Percentiles rank a stretch among this genome's conserved stretches.
phyloP scores from a whole-genome alignment of 495 filamentous ascomycete species.

The Hyaloscypha hepaticicola region DNA sequence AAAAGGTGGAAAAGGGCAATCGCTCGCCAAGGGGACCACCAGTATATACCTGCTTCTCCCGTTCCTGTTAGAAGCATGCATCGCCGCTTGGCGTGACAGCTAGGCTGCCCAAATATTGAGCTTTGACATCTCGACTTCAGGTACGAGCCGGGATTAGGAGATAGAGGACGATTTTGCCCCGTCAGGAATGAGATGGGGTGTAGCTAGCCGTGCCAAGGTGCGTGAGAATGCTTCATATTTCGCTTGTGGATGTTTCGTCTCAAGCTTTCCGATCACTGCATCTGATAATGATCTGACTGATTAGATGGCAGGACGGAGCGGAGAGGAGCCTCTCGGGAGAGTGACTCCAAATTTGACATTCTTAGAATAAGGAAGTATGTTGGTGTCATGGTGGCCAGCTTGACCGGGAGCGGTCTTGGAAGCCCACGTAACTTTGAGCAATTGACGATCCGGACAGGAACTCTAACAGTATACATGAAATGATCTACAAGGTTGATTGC shows the following conservation, averaged over 20 bases:
- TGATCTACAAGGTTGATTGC: too few relatives aligned
- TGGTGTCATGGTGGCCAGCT: too few relatives aligned
- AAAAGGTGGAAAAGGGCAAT: not conserved
- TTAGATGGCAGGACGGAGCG: not conserved
- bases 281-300: not conserved
- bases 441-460: too few relatives aligned
- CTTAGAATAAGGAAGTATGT: not conserved
- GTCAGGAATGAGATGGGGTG: not conserved
- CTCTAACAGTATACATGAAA: too few relatives aligned
- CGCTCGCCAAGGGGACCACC: slow-evolving; percentile 8
- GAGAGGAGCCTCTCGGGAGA: not conserved
- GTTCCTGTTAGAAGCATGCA: not conserved
- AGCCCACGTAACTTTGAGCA: too few relatives aligned
- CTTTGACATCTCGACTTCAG: not conserved
- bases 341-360: not conserved
- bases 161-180: not conserved
- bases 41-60: not conserved
- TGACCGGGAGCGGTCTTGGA: not conserved
- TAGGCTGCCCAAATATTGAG: not conserved
- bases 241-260: slow-evolving; percentile 11
- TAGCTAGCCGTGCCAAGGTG: slow-evolving; percentile 15
- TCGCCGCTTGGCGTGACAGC: slow-evolving; percentile 10
- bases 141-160: not conserved
- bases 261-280: not conserved
- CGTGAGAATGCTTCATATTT: slow-evolving; percentile 14